Conservation (phyloP, 1,284 basidiomycete species). For the Spongiforma sp. region DNA sequence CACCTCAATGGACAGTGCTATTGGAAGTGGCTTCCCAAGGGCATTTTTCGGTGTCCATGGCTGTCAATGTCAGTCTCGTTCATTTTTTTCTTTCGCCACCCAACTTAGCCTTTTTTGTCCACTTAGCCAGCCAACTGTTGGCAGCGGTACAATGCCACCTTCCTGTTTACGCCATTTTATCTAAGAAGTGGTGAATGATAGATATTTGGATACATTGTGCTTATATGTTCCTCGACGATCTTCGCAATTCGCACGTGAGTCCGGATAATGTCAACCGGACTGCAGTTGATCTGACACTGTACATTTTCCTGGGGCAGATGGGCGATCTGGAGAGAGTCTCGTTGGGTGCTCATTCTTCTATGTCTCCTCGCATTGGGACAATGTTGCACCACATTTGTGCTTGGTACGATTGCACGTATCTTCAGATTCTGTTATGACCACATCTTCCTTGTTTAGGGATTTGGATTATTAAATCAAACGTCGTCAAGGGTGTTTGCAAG, state of each 20-base stretch:
- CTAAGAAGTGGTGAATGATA: slow-evolving; percentile 3
- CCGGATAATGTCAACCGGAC: not conserved
- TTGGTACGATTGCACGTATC: slow-evolving; percentile 14
- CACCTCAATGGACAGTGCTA: slow-evolving; percentile 6
- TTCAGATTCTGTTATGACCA: not conserved
- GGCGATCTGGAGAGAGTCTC: slow-evolving; percentile 30
- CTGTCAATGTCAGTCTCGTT: slow-evolving; percentile 22
- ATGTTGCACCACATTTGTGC: slow-evolving; percentile 16
- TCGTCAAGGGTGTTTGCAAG: not conserved
- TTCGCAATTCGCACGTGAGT: slow-evolving; percentile 34
- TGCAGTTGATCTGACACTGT: too few relatives aligned
- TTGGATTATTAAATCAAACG: not conserved
- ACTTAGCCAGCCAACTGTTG: slow-evolving; percentile 3
- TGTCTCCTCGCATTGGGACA: slow-evolving; percentile 21
- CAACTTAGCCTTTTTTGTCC: slow-evolving; percentile 7
- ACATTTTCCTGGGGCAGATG: too few relatives aligned
- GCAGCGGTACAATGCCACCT: slow-evolving; percentile 2
- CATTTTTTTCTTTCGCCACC: not conserved
- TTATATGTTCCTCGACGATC: slow-evolving; percentile 29
- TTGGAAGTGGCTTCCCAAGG: not conserved
- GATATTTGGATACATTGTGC: slow-evolving; percentile 3
- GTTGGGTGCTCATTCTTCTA: slow-evolving; percentile 15
- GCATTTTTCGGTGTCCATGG: not conserved
- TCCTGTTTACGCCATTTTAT: not conserved
- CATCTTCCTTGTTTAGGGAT: slow-evolving; percentile 6